phyloP scores from a whole-genome alignment of 169 alveolate species.

The Plasmodium gallinaceum region DNA sequence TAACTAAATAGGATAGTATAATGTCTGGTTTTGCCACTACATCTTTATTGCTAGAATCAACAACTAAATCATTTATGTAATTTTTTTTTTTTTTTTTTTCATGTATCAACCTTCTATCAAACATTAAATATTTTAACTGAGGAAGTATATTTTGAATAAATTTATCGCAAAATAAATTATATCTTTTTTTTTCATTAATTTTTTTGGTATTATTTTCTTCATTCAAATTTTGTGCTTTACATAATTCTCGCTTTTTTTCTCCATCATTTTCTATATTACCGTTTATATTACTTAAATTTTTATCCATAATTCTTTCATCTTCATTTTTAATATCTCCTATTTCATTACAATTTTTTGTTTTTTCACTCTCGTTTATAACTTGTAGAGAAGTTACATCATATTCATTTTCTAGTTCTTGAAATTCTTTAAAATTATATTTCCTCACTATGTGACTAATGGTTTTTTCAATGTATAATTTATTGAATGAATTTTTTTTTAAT shows the following conservation, averaged over 20 bases:
- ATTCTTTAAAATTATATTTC: conserved; percentile 53
- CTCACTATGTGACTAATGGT: conserved; percentile 53
- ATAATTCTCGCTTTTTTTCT: not conserved
- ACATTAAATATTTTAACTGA: conserved; percentile 47
- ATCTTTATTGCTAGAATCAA: conserved; percentile 44
- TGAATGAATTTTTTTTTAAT: conserved; percentile 54
- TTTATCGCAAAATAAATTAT: conserved; percentile 16
- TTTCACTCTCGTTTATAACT: too few relatives aligned
- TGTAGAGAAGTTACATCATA: not conserved
- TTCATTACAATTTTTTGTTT: not conserved
- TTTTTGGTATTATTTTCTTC: not conserved
- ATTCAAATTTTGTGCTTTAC: not conserved
- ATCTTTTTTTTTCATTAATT: not conserved
- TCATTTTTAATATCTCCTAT: not conserved
- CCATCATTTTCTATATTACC: not conserved
- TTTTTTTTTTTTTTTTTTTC: conserved; percentile 42
- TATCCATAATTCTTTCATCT: not conserved
- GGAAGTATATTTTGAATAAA: conserved; percentile 29
- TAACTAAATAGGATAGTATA: conserved; percentile 54
- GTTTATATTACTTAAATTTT: not conserved
- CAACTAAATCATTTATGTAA: conserved; percentile 66
- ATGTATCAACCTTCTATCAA: conserved; percentile 13
- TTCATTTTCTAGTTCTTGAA: conserved; percentile 3
- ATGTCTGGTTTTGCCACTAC: conserved; percentile 66
- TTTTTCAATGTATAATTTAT: conserved; percentile 69